Conservation (phyloP, 805 yeast species). For the Alloascoidea hylecoeti region DNA sequence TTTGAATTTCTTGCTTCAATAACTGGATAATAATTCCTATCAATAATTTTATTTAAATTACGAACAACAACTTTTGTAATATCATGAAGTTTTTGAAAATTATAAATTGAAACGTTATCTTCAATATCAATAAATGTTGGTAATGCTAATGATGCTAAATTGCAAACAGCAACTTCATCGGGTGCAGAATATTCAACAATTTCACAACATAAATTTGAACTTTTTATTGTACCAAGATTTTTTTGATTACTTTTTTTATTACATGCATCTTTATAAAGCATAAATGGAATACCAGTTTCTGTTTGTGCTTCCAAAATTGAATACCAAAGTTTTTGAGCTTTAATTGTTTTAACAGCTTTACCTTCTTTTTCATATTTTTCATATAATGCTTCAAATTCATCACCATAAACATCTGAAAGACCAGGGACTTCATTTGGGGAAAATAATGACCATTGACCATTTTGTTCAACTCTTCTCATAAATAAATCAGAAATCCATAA, state of each 20-base stretch:
- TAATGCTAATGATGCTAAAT: conserved; percentile 80
- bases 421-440: conserved; percentile 88
- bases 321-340: conserved; percentile 87
- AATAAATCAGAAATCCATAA: conserved; percentile 92
- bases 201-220: conserved; percentile 91
- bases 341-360: conserved; percentile 46
- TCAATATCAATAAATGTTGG: conserved; percentile 56
- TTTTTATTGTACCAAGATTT: conserved; percentile 84
- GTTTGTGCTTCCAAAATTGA: conserved; percentile 85
- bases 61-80: conserved; percentile 65
- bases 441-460: conserved; percentile 78
- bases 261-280: conserved; percentile 88
- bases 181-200: conserved; percentile 83
- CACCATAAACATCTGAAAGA: conserved; percentile 69
- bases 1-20: conserved; percentile 65
- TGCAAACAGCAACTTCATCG: conserved; percentile 94
- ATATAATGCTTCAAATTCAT: conserved; percentile 63
- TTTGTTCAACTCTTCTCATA: conserved; percentile 75
- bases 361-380: conserved; percentile 59
- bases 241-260: conserved; percentile 80
- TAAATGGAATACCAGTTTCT: conserved; percentile 93
- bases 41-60: conserved; percentile 75
- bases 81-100: conserved; percentile 62
- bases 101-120: conserved; percentile 37
- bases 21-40: conserved; percentile 76